Percentiles rank a stretch among this genome's conserved stretches.
phyloP scores from a whole-genome alignment of 2,329 filamentous ascomycete genomes.

The Aspergillus sp. region DNA sequence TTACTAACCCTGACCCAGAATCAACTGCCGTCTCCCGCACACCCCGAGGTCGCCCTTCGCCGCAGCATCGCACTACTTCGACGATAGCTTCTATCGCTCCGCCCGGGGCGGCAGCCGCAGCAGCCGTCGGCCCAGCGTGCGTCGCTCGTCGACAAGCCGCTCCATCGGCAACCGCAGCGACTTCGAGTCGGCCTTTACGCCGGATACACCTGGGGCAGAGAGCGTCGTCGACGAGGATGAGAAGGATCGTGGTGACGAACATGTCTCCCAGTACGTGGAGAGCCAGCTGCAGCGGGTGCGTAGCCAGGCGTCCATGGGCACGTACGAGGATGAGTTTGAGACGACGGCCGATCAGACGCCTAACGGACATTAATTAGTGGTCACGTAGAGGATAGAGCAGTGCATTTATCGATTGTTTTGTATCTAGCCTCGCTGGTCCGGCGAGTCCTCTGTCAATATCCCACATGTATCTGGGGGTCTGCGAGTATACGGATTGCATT shows the following conservation, averaged over 20 bases:
- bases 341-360: slow-evolving; percentile 49
- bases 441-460: no score
- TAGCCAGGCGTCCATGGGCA: slow-evolving; percentile 51
- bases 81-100: slow-evolving; percentile 72
- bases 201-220: slow-evolving; percentile 27
- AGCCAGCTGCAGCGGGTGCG: slow-evolving; percentile 75
- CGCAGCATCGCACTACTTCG: slow-evolving; percentile 90
- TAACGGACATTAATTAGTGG: slow-evolving; percentile 21
- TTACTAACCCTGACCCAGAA: slow-evolving; percentile 46
- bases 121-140: slow-evolving; percentile 55
- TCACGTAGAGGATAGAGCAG: neutral
- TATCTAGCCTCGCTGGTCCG: neutral
- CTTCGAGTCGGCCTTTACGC: slow-evolving; percentile 54
- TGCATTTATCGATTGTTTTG: neutral
- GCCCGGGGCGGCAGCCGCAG: slow-evolving; percentile 34
- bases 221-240: slow-evolving; percentile 34
- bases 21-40: slow-evolving; percentile 86
- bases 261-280: slow-evolving; percentile 77
- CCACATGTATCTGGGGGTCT: no score
- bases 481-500: no score
- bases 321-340: slow-evolving; percentile 62
- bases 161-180: slow-evolving; percentile 84
- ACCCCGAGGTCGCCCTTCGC: slow-evolving; percentile 84
- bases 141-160: slow-evolving; percentile 76
- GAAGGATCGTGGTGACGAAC: slow-evolving; percentile 50